A percentile compares a stretch with the other conserved stretches of the same genome.
Evolutionary conservation across 2,329 filamentous ascomycete genomes (phyloP).

Genomic region (Berkeleyomyces basicola): DNA sequence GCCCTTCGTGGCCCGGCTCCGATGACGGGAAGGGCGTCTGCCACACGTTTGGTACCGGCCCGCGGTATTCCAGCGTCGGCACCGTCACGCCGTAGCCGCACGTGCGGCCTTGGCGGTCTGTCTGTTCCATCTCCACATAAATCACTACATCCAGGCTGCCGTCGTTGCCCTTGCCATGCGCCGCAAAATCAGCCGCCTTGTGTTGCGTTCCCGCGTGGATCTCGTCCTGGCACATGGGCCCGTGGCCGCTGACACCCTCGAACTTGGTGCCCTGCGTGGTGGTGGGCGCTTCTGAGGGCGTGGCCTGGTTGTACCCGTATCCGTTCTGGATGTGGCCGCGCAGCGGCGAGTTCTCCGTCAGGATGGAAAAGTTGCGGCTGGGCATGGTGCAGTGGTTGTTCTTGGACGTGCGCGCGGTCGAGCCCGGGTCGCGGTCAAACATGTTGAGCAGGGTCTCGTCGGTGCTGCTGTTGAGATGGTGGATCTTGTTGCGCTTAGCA

Average conservation of each 20-base stretch:
- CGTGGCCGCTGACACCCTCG: conserved; percentile 45
- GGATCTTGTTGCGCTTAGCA: conserved; percentile 73
- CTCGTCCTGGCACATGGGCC: conserved; percentile 60
- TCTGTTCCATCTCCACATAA: conserved; percentile 74
- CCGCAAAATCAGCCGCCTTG: conserved; percentile 44
- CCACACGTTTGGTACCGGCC: conserved; percentile 16
- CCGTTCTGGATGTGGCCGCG: conserved; percentile 18
- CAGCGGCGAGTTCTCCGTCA: conserved; percentile 69
- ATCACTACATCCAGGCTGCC: conserved; percentile 64
- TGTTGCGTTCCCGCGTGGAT: conserved; percentile 62
- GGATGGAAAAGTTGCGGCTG: conserved; percentile 80
- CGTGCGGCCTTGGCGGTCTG: conserved; percentile 64
- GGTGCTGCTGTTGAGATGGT: conserved; percentile 53
- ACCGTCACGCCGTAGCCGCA: conserved; percentile 72
- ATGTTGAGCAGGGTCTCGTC: conserved; percentile 90
- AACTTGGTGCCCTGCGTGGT: conserved; percentile 19
- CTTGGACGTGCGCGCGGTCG: conserved; percentile 50
- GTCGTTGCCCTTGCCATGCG: conserved; percentile 39
- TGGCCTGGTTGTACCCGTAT: neutral
- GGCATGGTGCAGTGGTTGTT: conserved; percentile 81
- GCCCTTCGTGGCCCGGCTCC: conserved; percentile 12
- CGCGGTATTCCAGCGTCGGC: conserved; percentile 42
- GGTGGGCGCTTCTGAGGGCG: conserved; percentile 9
- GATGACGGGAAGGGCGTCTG: conserved; percentile 12
- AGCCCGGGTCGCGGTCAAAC: conserved; percentile 78